Percentiles rank a stretch among this genome's conserved stretches.
Evolutionary conservation across 176 grass and related monocot species (phyloP).

Genomic region (Metroxylon sagu): DNA sequence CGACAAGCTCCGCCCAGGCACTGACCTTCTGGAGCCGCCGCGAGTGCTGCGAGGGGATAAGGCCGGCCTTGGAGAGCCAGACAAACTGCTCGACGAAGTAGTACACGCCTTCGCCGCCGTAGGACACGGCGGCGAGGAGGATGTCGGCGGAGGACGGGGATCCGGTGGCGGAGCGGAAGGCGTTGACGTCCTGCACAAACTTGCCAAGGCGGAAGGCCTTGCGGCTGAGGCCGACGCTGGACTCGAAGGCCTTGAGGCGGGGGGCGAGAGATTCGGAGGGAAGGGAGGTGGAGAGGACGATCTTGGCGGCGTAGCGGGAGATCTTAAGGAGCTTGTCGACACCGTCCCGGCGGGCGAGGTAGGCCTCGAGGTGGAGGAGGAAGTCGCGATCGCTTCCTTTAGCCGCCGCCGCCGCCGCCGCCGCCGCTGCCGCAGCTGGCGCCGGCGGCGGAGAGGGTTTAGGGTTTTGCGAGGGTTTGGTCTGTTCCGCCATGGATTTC

Average conservation of each 20-base stretch:
- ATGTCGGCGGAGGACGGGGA: constrained; percentile 12
- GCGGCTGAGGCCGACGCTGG: constrained; percentile 72
- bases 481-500: constrained; percentile 30
- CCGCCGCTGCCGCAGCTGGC: no score
- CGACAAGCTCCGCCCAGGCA: constrained; percentile 22
- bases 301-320: constrained; percentile 72
- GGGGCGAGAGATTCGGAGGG: constrained; percentile 25
- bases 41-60: constrained; percentile 6
- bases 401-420: not conserved
- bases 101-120: constrained; percentile 23
- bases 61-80: constrained; percentile 24
- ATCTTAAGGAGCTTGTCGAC: constrained; percentile 99
- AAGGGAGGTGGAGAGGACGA: constrained; percentile 45
- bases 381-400: constrained; percentile 44
- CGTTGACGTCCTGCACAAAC: constrained; percentile 80
- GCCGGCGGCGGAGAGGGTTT: constrained; percentile 6
- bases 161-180: constrained; percentile 31
- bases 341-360: constrained; percentile 82
- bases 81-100: constrained; percentile 30
- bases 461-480: constrained; percentile 7
- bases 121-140: constrained; percentile 15
- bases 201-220: constrained; percentile 96
- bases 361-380: constrained; percentile 74
- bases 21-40: constrained; percentile 20
- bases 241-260: constrained; percentile 76